A percentile compares a stretch with the other conserved stretches of the same genome.
These are phyloP conservation scores for Xylaria sp. DNA, from an alignment of 2,329 filamentous ascomycete genomes.

Conservation along the genomic window DNA sequence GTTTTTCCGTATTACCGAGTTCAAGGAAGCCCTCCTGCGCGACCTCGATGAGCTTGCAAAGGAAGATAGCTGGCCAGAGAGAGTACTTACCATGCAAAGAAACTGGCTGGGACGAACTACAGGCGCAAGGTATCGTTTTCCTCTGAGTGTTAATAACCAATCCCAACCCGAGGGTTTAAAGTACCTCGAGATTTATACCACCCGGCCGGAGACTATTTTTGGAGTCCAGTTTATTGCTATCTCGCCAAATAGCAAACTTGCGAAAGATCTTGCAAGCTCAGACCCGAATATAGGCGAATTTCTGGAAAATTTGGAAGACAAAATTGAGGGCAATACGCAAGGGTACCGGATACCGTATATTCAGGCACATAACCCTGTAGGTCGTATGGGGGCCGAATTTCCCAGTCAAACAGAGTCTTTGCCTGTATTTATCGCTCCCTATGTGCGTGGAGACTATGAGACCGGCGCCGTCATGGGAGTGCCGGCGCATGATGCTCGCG, in stretches of 20 bases:
- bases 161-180: constrained; percentile 44
- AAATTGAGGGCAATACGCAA: constrained; percentile 67
- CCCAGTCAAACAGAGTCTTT: constrained; percentile 66
- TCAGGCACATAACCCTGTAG: constrained; percentile 73
- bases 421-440: constrained; percentile 84
- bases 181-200: constrained; percentile 79
- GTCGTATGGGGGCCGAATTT: constrained; percentile 62
- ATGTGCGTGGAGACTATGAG: constrained; percentile 86
- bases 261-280: constrained; percentile 67
- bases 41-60: constrained; percentile 75
- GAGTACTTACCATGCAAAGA: constrained; percentile 83
- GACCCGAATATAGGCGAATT: constrained; percentile 75
- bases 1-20: constrained; percentile 87
- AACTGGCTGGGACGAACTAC: constrained; percentile 88
- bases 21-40: constrained; percentile 76
- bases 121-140: constrained; percentile 79
- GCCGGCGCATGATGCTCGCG: constrained; percentile 82
- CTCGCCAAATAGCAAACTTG: constrained; percentile 77
- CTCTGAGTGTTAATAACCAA: constrained; percentile 55
- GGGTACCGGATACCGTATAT: constrained; percentile 75
- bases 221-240: constrained; percentile 88
- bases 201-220: constrained; percentile 85
- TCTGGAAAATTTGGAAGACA: constrained; percentile 68
- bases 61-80: constrained; percentile 79
- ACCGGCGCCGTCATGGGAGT: constrained; percentile 94